Base-by-base conservation (phyloP, 2,329 filamentous ascomycete genomes). In the Helotiales sp. region DNA sequence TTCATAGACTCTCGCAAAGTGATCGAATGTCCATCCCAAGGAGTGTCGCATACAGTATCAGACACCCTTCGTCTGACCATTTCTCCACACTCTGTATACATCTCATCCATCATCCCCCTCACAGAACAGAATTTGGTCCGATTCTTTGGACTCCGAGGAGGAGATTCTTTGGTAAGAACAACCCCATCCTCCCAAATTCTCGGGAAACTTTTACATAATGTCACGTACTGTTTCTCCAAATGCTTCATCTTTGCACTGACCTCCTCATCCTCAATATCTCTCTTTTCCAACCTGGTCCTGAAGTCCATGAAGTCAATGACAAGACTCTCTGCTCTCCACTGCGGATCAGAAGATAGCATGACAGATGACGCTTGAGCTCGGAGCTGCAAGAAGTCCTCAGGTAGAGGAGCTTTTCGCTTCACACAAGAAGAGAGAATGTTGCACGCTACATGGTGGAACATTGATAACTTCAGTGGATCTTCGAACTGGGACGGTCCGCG, bases 401-500 rank as follows among this genome's bases (percentile, higher is more conserved):
- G 38, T 17, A 53, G 22, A 19, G 25, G 15, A 2, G 33, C n/a
- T 13, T 34, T 30, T 5, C 52, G n/a, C 24, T 47, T 29, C 2
- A 58, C 30, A 42, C 46, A 58, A 7, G 46, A 38, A 5, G 47
- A 13, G 17, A 55, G 24, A 15, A 58, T 47, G n/a, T 31, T 51
- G 17, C 42, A 46, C 6, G 44, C 38, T 13, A 58, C 38, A n/a
- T 58, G 56, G 12, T 25, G 24, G 36, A 58, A 58, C 34, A 58
- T 46, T 8, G 34, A 13, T 47, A 55, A 24, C 10, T 36, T 36
- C 3, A 55, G 13, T 9, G 42, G 55, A 29, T 58, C 55, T 30
- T 46, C 24, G 40, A 57, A 57, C 17, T 29, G 44, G 36, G 40
- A 13, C 24, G 8, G 19, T 7, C 51, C 51, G 30, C 36, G 36